These are phyloP conservation scores for Massariosphaeria phaeospora DNA, from an alignment of 495 filamentous ascomycete genomes.

Conservation along the genomic window DNA sequence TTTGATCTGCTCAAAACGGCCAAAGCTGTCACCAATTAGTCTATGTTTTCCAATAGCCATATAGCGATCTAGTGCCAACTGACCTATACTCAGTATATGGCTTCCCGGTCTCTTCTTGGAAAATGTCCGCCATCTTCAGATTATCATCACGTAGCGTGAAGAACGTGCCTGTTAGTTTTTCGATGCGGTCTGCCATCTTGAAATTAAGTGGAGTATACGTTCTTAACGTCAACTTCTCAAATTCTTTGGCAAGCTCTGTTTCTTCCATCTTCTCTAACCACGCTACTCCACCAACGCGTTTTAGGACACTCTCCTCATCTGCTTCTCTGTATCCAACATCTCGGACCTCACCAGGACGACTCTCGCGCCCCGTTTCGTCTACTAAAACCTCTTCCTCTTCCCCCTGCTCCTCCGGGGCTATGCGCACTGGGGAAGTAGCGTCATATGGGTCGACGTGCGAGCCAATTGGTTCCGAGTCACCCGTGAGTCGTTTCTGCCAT, in stretches of 20 bases:
- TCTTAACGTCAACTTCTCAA: constrained; percentile 2
- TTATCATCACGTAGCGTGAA: constrained; percentile 8
- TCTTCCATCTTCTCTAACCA: neutral
- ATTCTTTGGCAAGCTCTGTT: neutral
- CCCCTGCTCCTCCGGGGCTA: constrained; percentile 33
- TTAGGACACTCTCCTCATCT: constrained; percentile 52
- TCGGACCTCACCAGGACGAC: neutral
- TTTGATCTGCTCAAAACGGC: constrained; percentile 31
- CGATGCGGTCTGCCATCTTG: constrained; percentile 10
- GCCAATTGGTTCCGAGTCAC: constrained; percentile 26
- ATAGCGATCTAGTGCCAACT: neutral
- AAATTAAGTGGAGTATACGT: constrained; percentile 7
- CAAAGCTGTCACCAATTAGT: constrained; percentile 7
- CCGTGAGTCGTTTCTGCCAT: constrained; percentile 29
- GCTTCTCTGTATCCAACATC: constrained; percentile 53
- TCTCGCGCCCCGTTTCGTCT: constrained; percentile 16
- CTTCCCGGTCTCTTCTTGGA: constrained; percentile 3
- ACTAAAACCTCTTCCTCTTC: constrained; percentile 26
- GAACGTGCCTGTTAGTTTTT: constrained; percentile 5
- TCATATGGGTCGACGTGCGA: constrained; percentile 29
- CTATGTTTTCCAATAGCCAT: neutral
- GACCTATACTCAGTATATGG: constrained; percentile 1
- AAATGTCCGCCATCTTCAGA: constrained; percentile 8
- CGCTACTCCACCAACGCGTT: constrained; percentile 47
- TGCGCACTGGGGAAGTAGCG: constrained; percentile 26